These are phyloP conservation scores for Iris macrosiphon DNA, from an alignment of 106 monocot species.

Conservation along the genomic window DNA sequence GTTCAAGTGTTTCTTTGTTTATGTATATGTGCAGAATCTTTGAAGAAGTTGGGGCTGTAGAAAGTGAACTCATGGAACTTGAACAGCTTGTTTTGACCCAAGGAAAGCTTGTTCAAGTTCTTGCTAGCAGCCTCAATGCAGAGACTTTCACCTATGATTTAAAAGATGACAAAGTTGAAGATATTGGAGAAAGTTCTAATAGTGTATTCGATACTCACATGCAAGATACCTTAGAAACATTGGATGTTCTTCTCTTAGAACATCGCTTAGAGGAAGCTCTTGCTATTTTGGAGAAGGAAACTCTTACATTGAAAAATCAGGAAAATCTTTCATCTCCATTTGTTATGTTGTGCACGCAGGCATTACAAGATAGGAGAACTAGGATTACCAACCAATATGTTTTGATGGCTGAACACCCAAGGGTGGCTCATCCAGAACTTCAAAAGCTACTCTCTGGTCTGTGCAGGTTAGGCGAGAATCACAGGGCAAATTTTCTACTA, in stretches of 20 bases:
- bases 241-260: conserved; percentile 38
- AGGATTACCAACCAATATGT: conserved; percentile 26
- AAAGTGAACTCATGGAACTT: conserved; percentile 24
- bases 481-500: conserved; percentile 24
- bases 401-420: conserved; percentile 25
- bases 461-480: conserved; percentile 30
- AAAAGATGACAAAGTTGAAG: conserved; percentile 5
- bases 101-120: conserved; percentile 22
- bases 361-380: conserved; percentile 22
- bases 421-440: conserved; percentile 27
- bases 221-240: conserved; percentile 21
- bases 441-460: conserved; percentile 28
- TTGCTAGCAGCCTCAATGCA: conserved; percentile 15
- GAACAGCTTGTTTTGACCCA: conserved; percentile 28
- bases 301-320: conserved; percentile 8
- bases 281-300: conserved; percentile 17
- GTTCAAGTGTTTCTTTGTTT: too few relatives aligned
- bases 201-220: conserved; percentile 2
- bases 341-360: conserved; percentile 13
- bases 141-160: conserved; percentile 6
- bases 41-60: conserved; percentile 21
- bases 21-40: conserved; percentile 31
- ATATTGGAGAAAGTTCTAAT: conserved; percentile 14
- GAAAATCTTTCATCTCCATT: conserved; percentile 7
- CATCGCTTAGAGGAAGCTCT: conserved; percentile 25